Base-by-base conservation (phyloP, 345 rosid genomes). In the Citrus medica region DNA sequence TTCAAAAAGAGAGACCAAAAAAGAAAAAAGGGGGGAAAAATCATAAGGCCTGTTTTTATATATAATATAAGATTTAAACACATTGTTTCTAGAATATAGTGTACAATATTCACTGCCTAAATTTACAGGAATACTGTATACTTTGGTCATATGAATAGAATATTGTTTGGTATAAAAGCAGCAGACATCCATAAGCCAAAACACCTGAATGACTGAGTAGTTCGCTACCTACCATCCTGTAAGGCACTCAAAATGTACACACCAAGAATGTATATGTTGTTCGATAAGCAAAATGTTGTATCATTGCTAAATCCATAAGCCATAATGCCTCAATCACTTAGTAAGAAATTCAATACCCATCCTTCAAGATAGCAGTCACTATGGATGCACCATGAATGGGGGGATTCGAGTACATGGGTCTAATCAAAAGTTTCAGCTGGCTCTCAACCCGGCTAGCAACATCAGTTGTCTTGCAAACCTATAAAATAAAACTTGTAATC, bases 371-470 rank as follows among this genome's bases (percentile, higher is more conserved):
- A 55, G 76, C 40, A 81, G 89, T 84, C 59, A 83, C 89, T 74
- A 88, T 85, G 13, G 89, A 76, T 59, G 91, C 89, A 69, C 91
- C 91, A 63, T 88, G 91, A 72, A 86, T 85, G 46, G 89, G 91
- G 1, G 91, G 91, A 46, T 82, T 88, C 53, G 91, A 88, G 75
- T 86, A 88, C 91, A 86, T 85, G 37, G 91, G 88, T 73, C 86
- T 85, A 64, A 88, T 86, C 21, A 88, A 79, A 82, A 86, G 87
- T 79, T 88, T 88, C 81, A 88, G 83, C 78, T 85, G 91, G 87
- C 89, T 86, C 76, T 88, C 88, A 74, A 82, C 84, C 65, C 73
- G 76, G 66, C 80, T 72, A 74, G 87, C 91, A 62, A 88, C 84
- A 69, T 85, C 87, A 5, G 87, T 84, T 22, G 80, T 77, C 73